Evolutionary conservation across 306 rosid genomes (phyloP), one percentile per base, ranked within the genome.

Genomic region (Lathyrus tuberosus): DNA sequence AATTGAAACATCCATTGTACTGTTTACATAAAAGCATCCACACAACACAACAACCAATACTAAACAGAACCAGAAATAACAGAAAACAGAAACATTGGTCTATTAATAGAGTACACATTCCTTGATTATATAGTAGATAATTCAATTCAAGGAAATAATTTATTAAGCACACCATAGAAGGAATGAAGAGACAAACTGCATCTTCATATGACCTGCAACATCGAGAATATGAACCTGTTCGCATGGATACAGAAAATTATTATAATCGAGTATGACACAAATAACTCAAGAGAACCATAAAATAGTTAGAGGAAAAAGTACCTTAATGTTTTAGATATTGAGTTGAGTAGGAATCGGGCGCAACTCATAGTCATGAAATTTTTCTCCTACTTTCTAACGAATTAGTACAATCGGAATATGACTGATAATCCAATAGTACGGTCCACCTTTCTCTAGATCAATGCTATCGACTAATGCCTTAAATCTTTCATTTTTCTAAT

Each of bases 191-290:
- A 20, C 22, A 12, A 8, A 10, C 3, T 42, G 75, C 75, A 28
- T 28, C 48, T 13, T 16, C 60, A 26, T 31, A 16, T 31, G 16
- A 44, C 38, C 49, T 17, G 60, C 37, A 60, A 46, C 52, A 8
- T 31, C 8, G 60, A 59, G 43, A 31, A 43, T 31, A 2, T 59
- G 68, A 46, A 44, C 14, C 68, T 71, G 76, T 58, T 26, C 35
- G 17, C 15, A 28, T 28, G 37, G 1, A 58, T 14, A 59, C 38
- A 71, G 0, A 46, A n/a, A n/a, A 22, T 49, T 20, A 20, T 56
- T 42, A 24, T 10, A 10, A 33, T 61, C 4, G 63, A 28, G 18
- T 5, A n/a, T 33, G 18, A 31, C 17, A 47, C 53, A 47, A n/a
- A 2, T 46, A 5, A 6, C n/a, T 12, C 2, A 5, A 12, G 10